Conservation (phyloP, 768 basidiomycete genomes). For the Phylloporus rhodoxanthus region DNA sequence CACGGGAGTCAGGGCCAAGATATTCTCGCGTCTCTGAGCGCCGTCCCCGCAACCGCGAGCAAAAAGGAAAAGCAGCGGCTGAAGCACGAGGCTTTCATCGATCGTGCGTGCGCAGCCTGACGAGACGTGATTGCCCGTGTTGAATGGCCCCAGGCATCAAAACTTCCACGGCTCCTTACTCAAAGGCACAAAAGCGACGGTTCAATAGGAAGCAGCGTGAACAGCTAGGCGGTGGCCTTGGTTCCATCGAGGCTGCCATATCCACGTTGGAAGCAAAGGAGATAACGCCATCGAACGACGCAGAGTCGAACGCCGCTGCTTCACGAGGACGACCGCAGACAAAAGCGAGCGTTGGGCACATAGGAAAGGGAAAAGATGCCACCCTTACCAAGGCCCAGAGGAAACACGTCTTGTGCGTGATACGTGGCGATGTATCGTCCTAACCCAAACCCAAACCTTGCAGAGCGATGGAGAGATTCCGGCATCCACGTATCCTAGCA, state of each 20-base stretch:
- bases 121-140: neutral
- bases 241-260: constrained; percentile 50
- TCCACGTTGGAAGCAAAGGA: constrained; percentile 43
- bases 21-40: constrained; percentile 36
- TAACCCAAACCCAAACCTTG: neutral
- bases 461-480: constrained; percentile 61
- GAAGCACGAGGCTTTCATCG: constrained; percentile 64
- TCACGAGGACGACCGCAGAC: constrained; percentile 12
- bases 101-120: constrained; percentile 40
- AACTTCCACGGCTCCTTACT: constrained; percentile 48
- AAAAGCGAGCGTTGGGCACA: constrained; percentile 42
- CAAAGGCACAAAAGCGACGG: constrained; percentile 66
- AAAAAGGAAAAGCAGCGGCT: constrained; percentile 66
- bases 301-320: constrained; percentile 11
- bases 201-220: constrained; percentile 65
- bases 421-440: neutral
- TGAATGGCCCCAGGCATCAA: constrained; percentile 40
- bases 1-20: constrained; percentile 36
- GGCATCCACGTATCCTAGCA: constrained; percentile 64
- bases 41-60: constrained; percentile 28
- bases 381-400: constrained; percentile 61
- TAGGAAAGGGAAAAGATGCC: constrained; percentile 58
- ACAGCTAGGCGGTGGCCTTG: constrained; percentile 47
- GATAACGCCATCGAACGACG: constrained; percentile 13
- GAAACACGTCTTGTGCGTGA: constrained; percentile 61